Percentiles rank a stretch among this genome's conserved stretches.
Conservation (phyloP, 2,329 filamentous ascomycete species). For the Fusarium fujikuroi region DNA sequence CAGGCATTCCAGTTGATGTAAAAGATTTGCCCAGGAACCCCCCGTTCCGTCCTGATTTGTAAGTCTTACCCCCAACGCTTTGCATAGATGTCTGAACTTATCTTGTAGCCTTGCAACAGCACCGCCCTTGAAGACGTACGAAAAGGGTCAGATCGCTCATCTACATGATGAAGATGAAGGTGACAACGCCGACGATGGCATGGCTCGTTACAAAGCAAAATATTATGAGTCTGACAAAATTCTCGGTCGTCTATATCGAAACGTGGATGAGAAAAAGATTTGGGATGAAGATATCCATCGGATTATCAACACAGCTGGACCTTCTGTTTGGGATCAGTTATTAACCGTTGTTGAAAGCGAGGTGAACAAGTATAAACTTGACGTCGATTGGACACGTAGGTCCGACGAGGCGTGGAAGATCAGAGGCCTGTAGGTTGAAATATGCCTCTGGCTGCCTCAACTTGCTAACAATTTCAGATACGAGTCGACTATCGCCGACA, state of each 20-base stretch:
- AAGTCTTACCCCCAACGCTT: slow-evolving; percentile 35
- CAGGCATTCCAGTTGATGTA: slow-evolving; percentile 69
- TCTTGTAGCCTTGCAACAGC: slow-evolving; percentile 57
- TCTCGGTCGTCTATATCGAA: slow-evolving; percentile 76
- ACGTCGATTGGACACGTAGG: slow-evolving; percentile 50
- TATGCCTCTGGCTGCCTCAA: slow-evolving; percentile 39
- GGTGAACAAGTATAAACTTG: slow-evolving; percentile 31
- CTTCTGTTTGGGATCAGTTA: slow-evolving; percentile 58
- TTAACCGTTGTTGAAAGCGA: slow-evolving; percentile 40
- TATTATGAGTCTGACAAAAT: slow-evolving; percentile 77
- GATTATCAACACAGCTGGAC: slow-evolving; percentile 38
- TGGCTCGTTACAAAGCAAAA: slow-evolving; percentile 55
- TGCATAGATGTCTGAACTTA: not conserved
- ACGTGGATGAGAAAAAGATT: slow-evolving; percentile 77
- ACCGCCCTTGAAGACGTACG: slow-evolving; percentile 57
- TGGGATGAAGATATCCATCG: slow-evolving; percentile 62
- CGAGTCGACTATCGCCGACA: slow-evolving; percentile 54
- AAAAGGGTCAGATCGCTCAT: slow-evolving; percentile 54
- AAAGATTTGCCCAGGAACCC: slow-evolving; percentile 53
- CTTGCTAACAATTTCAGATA: slow-evolving; percentile 53
- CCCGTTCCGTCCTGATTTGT: slow-evolving; percentile 66
- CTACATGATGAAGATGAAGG: slow-evolving; percentile 48
- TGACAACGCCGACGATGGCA: slow-evolving; percentile 54
- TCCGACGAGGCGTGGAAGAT: slow-evolving; percentile 56
- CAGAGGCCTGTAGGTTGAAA: slow-evolving; percentile 57